A percentile compares a stretch with the other conserved stretches of the same genome.
Evolutionary conservation across 768 basidiomycete genomes (phyloP).

Genomic region (Mycena filopes): DNA sequence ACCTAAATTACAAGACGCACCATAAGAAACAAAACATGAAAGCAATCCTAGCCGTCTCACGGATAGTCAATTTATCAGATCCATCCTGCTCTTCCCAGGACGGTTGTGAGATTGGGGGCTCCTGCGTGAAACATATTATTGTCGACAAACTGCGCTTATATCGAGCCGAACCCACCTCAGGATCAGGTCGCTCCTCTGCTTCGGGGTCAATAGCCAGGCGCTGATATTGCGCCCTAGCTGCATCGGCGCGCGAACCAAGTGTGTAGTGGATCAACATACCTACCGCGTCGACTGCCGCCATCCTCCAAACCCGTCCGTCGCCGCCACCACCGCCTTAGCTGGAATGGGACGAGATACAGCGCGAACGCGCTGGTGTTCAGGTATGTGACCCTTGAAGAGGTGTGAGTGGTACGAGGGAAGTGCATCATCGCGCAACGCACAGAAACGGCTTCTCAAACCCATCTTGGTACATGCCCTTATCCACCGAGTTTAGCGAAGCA

Average conservation of each 20-base stretch:
- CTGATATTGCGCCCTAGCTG: constrained; percentile 39
- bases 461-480: constrained; percentile 59
- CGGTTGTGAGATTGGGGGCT: background rate
- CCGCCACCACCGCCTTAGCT: constrained; percentile 47
- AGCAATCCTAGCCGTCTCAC: constrained; percentile 84
- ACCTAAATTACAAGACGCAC: too few relatives aligned
- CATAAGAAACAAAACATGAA: constrained; percentile 87
- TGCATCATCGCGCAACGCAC: constrained; percentile 47
- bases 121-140: background rate
- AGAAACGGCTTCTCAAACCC: constrained; percentile 93
- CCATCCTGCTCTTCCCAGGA: constrained; percentile 22
- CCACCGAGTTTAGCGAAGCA: background rate
- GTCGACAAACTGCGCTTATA: background rate
- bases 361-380: constrained; percentile 91
- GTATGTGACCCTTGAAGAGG: constrained; percentile 78
- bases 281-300: constrained; percentile 4
- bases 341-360: constrained; percentile 78
- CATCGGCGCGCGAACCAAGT: constrained; percentile 6
- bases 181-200: background rate
- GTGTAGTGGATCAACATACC: constrained; percentile 11
- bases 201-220: constrained; percentile 38
- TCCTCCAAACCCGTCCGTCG: constrained; percentile 26
- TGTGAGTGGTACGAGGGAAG: constrained; percentile 4
- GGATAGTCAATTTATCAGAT: constrained; percentile 62
- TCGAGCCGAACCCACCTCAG: constrained; percentile 5